Conservation (phyloP, 352 stramenopile species). For the Achlya hypogyna region DNA sequence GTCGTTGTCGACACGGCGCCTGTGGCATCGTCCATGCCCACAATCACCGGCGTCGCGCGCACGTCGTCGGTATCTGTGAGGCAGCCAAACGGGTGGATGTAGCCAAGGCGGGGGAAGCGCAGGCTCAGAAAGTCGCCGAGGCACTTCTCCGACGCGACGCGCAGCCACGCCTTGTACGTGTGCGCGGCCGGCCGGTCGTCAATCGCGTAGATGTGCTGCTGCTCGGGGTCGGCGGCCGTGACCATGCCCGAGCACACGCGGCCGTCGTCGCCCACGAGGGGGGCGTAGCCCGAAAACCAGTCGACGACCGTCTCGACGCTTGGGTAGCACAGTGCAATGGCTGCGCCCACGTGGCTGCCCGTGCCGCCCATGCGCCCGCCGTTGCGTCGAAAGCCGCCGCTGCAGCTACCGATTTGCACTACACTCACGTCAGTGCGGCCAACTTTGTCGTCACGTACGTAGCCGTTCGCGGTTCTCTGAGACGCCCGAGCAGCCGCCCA, state of each 20-base stretch:
- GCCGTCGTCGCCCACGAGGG: constrained; percentile 46
- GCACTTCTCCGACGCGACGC: constrained; percentile 64
- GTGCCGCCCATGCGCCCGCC: constrained; percentile 63
- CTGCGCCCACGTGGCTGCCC: constrained; percentile 72
- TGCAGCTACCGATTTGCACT: constrained; percentile 83
- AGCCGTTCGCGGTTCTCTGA: constrained; percentile 39
- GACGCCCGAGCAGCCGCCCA: constrained; percentile 77
- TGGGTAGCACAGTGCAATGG: constrained; percentile 73
- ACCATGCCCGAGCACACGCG: constrained; percentile 81
- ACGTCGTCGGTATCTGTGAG: constrained; percentile 28
- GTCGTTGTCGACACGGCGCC: constrained; percentile 75
- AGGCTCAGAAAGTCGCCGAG: constrained; percentile 49
- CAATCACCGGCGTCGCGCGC: constrained; percentile 81
- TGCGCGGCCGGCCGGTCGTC: constrained; percentile 70
- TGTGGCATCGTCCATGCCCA: constrained; percentile 63
- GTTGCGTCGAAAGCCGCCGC: constrained; percentile 70
- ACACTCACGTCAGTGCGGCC: constrained; percentile 42
- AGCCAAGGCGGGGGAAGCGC: constrained; percentile 66
- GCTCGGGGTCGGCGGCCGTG: constrained; percentile 54
- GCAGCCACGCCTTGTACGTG: constrained; percentile 82
- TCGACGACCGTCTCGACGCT: constrained; percentile 81
- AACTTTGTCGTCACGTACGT: constrained; percentile 6
- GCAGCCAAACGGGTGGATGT: constrained; percentile 76
- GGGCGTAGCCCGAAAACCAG: constrained; percentile 83
- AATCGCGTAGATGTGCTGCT: constrained; percentile 82